These are phyloP conservation scores for Leucaena leucocephala DNA, from an alignment of 306 rosid genomes.

Conservation along the genomic window DNA sequence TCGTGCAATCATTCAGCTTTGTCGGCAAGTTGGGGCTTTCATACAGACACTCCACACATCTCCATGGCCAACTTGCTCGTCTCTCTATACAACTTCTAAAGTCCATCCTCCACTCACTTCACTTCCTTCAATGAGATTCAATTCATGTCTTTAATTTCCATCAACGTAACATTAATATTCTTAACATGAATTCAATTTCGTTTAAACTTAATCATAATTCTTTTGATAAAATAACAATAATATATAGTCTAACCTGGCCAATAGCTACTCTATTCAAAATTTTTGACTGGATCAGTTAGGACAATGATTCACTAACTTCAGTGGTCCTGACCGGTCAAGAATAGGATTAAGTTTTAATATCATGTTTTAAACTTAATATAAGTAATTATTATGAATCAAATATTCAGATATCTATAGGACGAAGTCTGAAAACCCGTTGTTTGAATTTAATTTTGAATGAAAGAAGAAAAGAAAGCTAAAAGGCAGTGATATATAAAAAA, in stretches of 20 bases:
- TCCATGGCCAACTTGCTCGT: constrained; percentile 26
- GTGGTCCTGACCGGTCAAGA: too few relatives aligned
- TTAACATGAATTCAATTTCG: background rate
- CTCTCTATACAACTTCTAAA: constrained; percentile 31
- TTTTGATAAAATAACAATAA: too few relatives aligned
- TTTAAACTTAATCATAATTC: background rate
- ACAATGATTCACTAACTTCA: too few relatives aligned
- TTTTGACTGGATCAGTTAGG: too few relatives aligned
- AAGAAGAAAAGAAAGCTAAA: constrained; percentile 15
- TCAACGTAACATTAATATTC: background rate
- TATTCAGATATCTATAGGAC: background rate
- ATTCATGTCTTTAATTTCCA: background rate
- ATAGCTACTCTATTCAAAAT: too few relatives aligned
- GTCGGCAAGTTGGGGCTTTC: constrained; percentile 60
- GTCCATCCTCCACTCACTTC: background rate
- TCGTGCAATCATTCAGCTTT: constrained; percentile 47
- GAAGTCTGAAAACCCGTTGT: background rate
- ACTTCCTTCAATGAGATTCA: background rate
- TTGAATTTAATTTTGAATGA: background rate
- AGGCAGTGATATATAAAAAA: constrained; percentile 31
- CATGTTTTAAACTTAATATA: too few relatives aligned
- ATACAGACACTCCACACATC: constrained; percentile 51
- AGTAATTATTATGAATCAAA: background rate
- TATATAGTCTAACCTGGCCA: too few relatives aligned
- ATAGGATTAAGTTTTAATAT: too few relatives aligned